A percentile compares a stretch with the other conserved stretches of the same genome.
These are phyloP conservation scores for Spizellomyces sp. DNA, from an alignment of 192 early-diverging fungal species.

Conservation along the genomic window DNA sequence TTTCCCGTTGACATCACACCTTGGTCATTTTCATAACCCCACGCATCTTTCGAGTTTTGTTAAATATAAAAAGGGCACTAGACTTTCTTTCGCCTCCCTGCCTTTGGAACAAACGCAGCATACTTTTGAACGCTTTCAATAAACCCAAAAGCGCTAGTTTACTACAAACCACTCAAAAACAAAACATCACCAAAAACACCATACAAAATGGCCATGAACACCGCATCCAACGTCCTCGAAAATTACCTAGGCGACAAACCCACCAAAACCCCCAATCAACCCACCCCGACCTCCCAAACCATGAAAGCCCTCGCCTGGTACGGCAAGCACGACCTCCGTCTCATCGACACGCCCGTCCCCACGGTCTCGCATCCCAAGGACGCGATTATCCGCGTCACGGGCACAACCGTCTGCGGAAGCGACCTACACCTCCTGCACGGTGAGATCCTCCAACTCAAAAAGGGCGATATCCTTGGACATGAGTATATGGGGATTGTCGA, in stretches of 20 bases:
- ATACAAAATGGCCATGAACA: slow-evolving; percentile 26
- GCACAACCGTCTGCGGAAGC: slow-evolving; percentile 50
- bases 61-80: no score
- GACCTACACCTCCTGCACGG: slow-evolving; percentile 52
- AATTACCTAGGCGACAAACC: slow-evolving; percentile 17
- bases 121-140: no score
- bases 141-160: no score
- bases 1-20: no score
- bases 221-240: slow-evolving; percentile 20
- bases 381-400: slow-evolving; percentile 46
- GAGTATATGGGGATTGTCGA: slow-evolving; percentile 58
- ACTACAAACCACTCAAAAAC: neutral
- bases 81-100: no score
- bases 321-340: slow-evolving; percentile 29
- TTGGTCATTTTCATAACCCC: no score
- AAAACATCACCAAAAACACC: neutral
- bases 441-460: slow-evolving; percentile 41
- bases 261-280: slow-evolving; percentile 19
- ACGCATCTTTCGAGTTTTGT: no score
- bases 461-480: slow-evolving; percentile 57
- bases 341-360: slow-evolving; percentile 36
- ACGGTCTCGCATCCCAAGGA: slow-evolving; percentile 50
- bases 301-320: slow-evolving; percentile 37
- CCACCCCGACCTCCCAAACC: neutral
- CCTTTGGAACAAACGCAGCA: no score